phyloP scores from a whole-genome alignment of 257 asterid genomes.

The Cruciata laevipes region DNA sequence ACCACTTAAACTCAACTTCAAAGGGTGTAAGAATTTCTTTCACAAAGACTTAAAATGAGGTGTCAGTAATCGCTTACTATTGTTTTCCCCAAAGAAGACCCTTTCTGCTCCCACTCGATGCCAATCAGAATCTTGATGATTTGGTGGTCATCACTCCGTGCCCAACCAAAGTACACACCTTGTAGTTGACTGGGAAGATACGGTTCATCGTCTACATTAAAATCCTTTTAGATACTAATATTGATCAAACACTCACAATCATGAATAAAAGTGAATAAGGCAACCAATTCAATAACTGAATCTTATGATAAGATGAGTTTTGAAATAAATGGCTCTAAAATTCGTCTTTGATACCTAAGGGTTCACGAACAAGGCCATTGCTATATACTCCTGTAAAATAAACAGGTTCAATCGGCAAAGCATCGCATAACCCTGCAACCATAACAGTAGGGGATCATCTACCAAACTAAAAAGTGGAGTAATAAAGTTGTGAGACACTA shows the following conservation, averaged over 20 bases:
- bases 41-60: background rate
- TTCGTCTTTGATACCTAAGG: constrained; percentile 33
- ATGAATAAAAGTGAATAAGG: background rate
- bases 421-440: constrained; percentile 53
- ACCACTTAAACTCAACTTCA: background rate
- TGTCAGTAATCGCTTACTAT: constrained; percentile 40
- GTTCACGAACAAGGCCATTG: constrained; percentile 44
- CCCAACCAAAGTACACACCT: constrained; percentile 87
- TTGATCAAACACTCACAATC: background rate
- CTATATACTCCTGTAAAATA: constrained; percentile 36
- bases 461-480: constrained; percentile 1
- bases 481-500: background rate
- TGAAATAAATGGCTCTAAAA: background rate
- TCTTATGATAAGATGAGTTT: background rate
- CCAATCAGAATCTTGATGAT: constrained; percentile 50
- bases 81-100: constrained; percentile 35
- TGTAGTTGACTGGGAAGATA: constrained; percentile 62
- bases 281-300: background rate
- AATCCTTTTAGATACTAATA: constrained; percentile 10
- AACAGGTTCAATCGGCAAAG: constrained; percentile 63
- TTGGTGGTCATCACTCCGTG: constrained; percentile 34
- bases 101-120: constrained; percentile 48
- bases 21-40: background rate
- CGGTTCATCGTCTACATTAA: constrained; percentile 39
- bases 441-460: constrained; percentile 14